Percentiles rank a stretch among this genome's conserved stretches.
phyloP scores from a whole-genome alignment of 306 rosid genomes.

The Gleditsia sinensis region DNA sequence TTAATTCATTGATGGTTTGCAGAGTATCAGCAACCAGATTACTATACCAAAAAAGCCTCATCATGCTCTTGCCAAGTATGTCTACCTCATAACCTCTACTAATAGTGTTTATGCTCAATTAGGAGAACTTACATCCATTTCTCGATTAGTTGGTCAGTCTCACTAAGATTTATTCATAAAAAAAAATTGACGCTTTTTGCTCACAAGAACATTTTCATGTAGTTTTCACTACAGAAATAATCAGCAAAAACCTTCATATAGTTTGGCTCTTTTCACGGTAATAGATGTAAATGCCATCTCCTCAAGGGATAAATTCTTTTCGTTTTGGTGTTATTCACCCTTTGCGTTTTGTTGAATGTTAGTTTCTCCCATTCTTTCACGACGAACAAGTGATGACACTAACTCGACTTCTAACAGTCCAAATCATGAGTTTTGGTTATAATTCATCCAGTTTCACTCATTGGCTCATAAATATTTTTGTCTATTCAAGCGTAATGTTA shows the following conservation, averaged over 20 bases:
- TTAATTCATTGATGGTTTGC: conserved; percentile 47
- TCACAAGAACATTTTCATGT: neutral
- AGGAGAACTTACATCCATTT: conserved; percentile 1
- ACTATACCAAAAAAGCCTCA: conserved; percentile 43
- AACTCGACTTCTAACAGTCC: neutral
- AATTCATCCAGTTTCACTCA: neutral
- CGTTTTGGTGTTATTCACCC: neutral
- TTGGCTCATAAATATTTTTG: neutral
- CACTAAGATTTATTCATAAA: conserved; percentile 4
- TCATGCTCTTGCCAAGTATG: conserved; percentile 55
- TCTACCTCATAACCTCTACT: conserved; percentile 25
- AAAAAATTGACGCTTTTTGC: neutral
- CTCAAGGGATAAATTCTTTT: neutral
- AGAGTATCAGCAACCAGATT: conserved; percentile 45
- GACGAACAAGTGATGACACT: neutral
- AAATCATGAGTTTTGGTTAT: neutral
- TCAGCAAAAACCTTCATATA: neutral
- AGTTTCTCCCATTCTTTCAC: neutral
- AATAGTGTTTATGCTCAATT: neutral
- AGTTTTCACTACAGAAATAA: conserved; percentile 3
- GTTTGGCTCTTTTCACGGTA: neutral
- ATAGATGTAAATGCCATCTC: neutral
- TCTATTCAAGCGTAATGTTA: neutral
- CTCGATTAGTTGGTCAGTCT: conserved; percentile 3
- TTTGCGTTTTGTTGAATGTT: neutral